These are phyloP conservation scores for Trichoderma semiorbis DNA, from an alignment of 2,329 filamentous ascomycete genomes.

Conservation along the genomic window DNA sequence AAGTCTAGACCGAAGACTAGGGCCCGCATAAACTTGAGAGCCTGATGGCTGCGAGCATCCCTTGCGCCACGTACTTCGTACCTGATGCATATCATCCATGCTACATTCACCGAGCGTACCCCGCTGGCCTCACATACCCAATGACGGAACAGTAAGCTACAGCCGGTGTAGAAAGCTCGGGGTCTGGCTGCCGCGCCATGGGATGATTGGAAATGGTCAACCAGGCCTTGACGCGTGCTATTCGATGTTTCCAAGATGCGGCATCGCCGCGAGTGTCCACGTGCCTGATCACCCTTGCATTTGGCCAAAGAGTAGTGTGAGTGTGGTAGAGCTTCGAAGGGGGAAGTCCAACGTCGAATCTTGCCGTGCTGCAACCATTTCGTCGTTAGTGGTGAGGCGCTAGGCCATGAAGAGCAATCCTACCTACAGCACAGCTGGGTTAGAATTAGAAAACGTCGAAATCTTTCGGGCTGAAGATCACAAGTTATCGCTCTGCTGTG, in stretches of 20 bases:
- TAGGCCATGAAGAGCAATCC: constrained; percentile 9
- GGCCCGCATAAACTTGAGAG: constrained; percentile 7
- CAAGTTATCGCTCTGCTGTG: not conserved
- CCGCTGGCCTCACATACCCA: constrained; percentile 8
- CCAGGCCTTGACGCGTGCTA: not conserved
- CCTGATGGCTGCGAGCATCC: constrained; percentile 1
- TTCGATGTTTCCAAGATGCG: constrained; percentile 8
- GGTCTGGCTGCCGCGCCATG: constrained; percentile 3
- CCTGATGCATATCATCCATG: constrained; percentile 17
- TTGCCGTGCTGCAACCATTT: not conserved
- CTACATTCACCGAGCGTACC: constrained; percentile 17
- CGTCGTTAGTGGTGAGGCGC: constrained; percentile 5
- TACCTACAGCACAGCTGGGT: not conserved
- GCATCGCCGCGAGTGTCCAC: constrained; percentile 12
- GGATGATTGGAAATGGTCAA: not conserved
- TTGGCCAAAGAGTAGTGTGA: not conserved
- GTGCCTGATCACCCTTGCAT: constrained; percentile 16
- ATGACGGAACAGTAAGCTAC: constrained; percentile 16
- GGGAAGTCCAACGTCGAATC: constrained; percentile 1
- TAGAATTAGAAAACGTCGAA: not conserved
- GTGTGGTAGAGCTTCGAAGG: not conserved
- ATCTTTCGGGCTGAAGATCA: not conserved
- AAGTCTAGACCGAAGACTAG: constrained; percentile 13
- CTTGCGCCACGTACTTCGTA: constrained; percentile 15
- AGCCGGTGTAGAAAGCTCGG: constrained; percentile 17